Percentiles rank a stretch among this genome's conserved stretches.
phyloP scores from a whole-genome alignment of 805 yeast species.

The Ogataea ganodermae region DNA sequence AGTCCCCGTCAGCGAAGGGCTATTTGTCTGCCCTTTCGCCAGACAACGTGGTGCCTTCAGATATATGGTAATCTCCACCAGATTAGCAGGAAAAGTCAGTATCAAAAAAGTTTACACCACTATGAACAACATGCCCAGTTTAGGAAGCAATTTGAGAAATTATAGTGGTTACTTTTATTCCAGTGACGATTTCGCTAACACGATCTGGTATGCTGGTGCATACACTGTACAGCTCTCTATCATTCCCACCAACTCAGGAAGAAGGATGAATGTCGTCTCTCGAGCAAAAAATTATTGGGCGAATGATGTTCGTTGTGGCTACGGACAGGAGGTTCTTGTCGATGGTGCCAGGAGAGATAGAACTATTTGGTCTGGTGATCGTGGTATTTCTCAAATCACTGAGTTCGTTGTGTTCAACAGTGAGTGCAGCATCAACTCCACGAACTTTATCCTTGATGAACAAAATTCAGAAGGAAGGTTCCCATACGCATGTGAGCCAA shows the following conservation, averaged over 20 bases:
- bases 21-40: slow-evolving; percentile 3
- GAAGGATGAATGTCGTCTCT: slow-evolving; percentile 4
- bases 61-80: slow-evolving; percentile 5
- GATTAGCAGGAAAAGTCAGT: slow-evolving; percentile 5
- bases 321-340: slow-evolving; percentile 5
- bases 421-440: slow-evolving; percentile 4
- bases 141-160: slow-evolving; percentile 1
- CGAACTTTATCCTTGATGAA: not conserved
- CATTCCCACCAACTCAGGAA: slow-evolving; percentile 4
- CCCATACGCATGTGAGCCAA: slow-evolving; percentile 5
- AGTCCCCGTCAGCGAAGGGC: slow-evolving; percentile 5
- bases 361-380: slow-evolving; percentile 7
- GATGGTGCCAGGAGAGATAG: slow-evolving; percentile 6
- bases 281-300: slow-evolving; percentile 6
- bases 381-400: slow-evolving; percentile 2
- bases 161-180: slow-evolving; percentile 6
- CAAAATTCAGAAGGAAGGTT: slow-evolving; percentile 2
- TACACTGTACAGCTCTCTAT: slow-evolving; percentile 6
- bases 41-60: slow-evolving; percentile 4
- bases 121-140: slow-evolving; percentile 3
- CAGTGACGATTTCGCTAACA: slow-evolving; percentile 5
- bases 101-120: slow-evolving; percentile 4
- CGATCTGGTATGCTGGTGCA: slow-evolving; percentile 6
- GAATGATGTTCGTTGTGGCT: slow-evolving; percentile 3
- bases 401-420: slow-evolving; percentile 7